Evolutionary conservation across 345 rosid genomes (phyloP), one percentile per base, ranked within the genome.

Genomic region (Salix koriyanagi): DNA sequence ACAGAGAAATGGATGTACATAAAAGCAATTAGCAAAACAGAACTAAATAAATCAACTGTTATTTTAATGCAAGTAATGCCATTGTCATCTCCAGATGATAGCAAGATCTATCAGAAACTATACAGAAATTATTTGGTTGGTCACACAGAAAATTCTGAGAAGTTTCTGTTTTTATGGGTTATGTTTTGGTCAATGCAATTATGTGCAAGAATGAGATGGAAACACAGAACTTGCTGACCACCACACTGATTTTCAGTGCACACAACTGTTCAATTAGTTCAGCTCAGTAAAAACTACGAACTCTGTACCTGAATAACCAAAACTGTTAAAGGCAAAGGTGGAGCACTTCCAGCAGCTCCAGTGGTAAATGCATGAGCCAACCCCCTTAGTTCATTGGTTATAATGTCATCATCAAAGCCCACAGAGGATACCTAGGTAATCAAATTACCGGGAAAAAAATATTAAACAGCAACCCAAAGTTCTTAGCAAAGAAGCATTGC

Each of bases 271-370:
- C 25, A 60, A 5, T 8, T 12, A 46, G 15, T 44, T 65, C 23
- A 21, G 25, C n/a, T 13, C 6, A 67, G 21, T 36, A 52, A 67
- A 71, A 71, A 71, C 18, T 42, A 41, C 14, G 50, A 79, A 25
- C 16, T 4, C 50, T 13, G 18, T 78, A 93, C 99, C 97, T 95
- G 98, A 84, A 93, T 85, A 88, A 93, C 91, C 87, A 96, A 90
- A 65, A 87, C 91, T 71, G 93, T 91, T 67, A 96, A 77, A 66
- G 98, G 99, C 75, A 96, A 84, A 70, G 86, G 50, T 50, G 96
- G 96, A 81, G 87, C 83, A 84, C 73, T 88, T 69, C 82, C 87
- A 71, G 80, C 86, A 74, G 97, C 95, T 79, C 91, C 94, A 71
- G 76, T 83, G 25, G 82, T 85, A 82, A 96, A 90, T 73, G 91